phyloP scores from a whole-genome alignment of 2,329 filamentous ascomycete species.

The Dactylonectria macrodidyma region DNA sequence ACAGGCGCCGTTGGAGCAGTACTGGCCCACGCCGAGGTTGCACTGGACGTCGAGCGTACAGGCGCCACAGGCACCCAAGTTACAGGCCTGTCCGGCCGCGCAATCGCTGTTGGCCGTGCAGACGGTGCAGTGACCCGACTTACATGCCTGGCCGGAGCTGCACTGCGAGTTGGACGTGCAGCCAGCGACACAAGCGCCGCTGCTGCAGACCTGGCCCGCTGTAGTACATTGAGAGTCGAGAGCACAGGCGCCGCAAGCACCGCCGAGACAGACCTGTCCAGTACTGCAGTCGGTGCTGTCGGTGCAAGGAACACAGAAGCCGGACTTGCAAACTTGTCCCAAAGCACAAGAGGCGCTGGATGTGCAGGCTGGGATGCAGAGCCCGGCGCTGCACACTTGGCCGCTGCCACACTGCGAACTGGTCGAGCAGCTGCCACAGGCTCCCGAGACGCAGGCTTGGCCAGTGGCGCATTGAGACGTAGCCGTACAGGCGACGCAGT shows the following conservation, averaged over 20 bases:
- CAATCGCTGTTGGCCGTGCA: constrained; percentile 26
- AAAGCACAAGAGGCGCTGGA: constrained; percentile 14
- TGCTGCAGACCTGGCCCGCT: constrained; percentile 22
- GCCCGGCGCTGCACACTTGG: constrained; percentile 22
- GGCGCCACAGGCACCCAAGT: constrained; percentile 21
- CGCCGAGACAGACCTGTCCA: constrained; percentile 17
- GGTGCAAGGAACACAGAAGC: constrained; percentile 24
- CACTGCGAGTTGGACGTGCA: constrained; percentile 27
- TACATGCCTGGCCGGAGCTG: constrained; percentile 30
- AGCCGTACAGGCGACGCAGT: constrained; percentile 22
- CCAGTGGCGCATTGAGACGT: constrained; percentile 21
- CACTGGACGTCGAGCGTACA: constrained; percentile 26
- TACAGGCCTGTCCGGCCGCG: constrained; percentile 21
- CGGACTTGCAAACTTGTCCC: constrained; percentile 24
- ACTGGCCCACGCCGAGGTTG: constrained; percentile 22
- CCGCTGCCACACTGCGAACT: constrained; percentile 22
- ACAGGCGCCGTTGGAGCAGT: constrained; percentile 28
- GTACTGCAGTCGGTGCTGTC: constrained; percentile 22
- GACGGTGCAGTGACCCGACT: constrained; percentile 15
- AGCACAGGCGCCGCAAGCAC: constrained; percentile 12
- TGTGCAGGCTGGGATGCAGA: constrained; percentile 25
- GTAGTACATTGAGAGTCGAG: constrained; percentile 19
- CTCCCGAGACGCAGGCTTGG: constrained; percentile 22
- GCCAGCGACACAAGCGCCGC: constrained; percentile 18
- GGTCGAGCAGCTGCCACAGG: constrained; percentile 18